Evolutionary conservation across 257 asterid species (phyloP).

Genomic region (Lycium ferocissimum): DNA sequence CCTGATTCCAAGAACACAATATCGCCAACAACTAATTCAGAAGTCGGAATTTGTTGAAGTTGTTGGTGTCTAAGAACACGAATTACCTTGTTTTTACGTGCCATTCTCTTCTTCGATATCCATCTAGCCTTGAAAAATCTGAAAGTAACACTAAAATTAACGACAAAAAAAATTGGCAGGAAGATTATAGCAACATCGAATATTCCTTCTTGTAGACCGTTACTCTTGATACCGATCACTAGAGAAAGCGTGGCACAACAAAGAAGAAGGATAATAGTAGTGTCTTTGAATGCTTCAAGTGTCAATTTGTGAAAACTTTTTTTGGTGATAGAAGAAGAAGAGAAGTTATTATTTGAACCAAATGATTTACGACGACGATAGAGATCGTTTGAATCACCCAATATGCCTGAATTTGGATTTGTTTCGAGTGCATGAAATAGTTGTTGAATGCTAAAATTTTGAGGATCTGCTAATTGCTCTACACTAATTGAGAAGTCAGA

Average conservation of each 20-base stretch:
- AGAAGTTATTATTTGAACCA: conserved; percentile 34
- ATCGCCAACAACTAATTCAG: conserved; percentile 55
- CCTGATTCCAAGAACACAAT: conserved; percentile 42
- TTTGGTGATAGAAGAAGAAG: not conserved
- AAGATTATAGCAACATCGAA: conserved; percentile 35
- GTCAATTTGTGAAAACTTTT: conserved; percentile 24
- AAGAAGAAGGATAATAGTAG: conserved; percentile 44
- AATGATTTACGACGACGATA: conserved; percentile 35
- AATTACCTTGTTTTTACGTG: not conserved
- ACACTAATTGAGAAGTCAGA: conserved; percentile 36
- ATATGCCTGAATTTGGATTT: conserved; percentile 37
- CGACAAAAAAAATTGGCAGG: conserved; percentile 34
- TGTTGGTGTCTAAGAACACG: conserved; percentile 41
- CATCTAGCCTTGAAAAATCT: conserved; percentile 34
- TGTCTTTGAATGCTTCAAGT: conserved; percentile 38
- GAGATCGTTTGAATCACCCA: conserved; percentile 40
- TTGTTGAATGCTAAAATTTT: conserved; percentile 24
- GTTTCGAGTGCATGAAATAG: conserved; percentile 38
- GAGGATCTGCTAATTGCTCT: conserved; percentile 33
- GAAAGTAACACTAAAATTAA: conserved; percentile 28
- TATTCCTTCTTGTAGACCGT: conserved; percentile 39
- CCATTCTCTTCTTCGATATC: conserved; percentile 29
- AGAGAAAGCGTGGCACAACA: conserved; percentile 50
- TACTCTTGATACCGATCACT: conserved; percentile 40
- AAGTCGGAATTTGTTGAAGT: conserved; percentile 28